Base-by-base conservation (phyloP, 2,329 filamentous ascomycete genomes). In the Clarireedia homoeocarpa region DNA sequence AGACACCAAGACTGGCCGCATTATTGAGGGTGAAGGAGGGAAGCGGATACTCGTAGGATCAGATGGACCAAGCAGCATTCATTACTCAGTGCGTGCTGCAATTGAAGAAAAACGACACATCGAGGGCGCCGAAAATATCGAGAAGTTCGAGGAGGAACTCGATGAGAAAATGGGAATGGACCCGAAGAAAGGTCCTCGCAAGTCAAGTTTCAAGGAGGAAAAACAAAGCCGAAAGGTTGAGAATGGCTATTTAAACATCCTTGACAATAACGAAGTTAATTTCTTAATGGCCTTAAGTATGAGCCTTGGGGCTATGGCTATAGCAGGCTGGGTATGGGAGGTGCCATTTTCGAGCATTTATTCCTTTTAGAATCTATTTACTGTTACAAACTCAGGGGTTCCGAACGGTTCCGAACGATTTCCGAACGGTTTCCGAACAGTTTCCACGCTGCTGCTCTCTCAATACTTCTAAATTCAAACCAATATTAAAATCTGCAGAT, bases 181-280 rank as follows among this genome's bases (percentile, higher is more conserved):
- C 59, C 65, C 73, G 6, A 72, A 71, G 54, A 73, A 77, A 63
- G 78, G 76, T 69, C 72, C 78, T 56, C 74, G 78, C 45, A 73
- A 71, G 65, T 63, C 77, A 6, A 82, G 75, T 66, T 79, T 80
- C 74, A 72, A 81, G 2, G 73, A 77, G 55, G 77, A 76, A 64
- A 80, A 85, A 58, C 64, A 66, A 48, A 67, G 66, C 45, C 62
- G 68, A 38, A 74, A 83, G 5, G 72, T 85, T 6, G 83, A 88
- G 71, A 86, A 76, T 63, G 90, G 83, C 69, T 58, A 60, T 51
- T 77, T 73, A 81, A 81, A 96, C 69, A 70, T 95, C 59, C 75
- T 99, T 56, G 91, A 95, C 71, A 99, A 99, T 71, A 99, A 99
- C 71, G 88, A 89, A 54, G 91, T 99, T 65, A 99, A 99, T 71